Conservation (phyloP, 805 yeast genomes). For the Diddensiella santjacobensis region DNA sequence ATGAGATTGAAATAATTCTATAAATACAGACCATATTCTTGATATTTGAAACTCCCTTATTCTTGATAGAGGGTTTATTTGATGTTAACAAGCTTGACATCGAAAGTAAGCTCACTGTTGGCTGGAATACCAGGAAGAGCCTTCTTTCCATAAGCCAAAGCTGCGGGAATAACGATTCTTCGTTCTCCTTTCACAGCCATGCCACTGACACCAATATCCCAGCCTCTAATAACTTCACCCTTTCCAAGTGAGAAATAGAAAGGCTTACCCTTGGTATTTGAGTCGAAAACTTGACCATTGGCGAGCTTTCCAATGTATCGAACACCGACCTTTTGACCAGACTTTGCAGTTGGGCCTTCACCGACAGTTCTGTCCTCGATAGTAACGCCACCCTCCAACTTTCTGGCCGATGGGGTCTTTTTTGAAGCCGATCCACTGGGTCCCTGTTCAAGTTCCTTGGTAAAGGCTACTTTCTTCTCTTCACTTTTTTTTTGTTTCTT, state of each 20-base stretch:
- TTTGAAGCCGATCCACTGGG: constrained; percentile 52
- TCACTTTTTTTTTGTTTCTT: constrained; percentile 34
- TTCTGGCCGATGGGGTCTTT: constrained; percentile 51
- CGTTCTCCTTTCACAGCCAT: constrained; percentile 99
- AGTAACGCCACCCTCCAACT: constrained; percentile 87
- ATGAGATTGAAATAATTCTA: no score
- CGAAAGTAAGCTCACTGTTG: constrained; percentile 94
- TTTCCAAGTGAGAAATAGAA: constrained; percentile 85
- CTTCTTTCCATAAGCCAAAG: constrained; percentile 94
- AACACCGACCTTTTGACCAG: constrained; percentile 88
- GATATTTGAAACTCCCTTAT: no score
- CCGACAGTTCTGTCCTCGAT: constrained; percentile 91
- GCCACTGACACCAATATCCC: constrained; percentile 98
- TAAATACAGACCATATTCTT: no score
- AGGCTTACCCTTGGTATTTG: constrained; percentile 96
- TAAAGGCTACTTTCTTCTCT: constrained; percentile 82
- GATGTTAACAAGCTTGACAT: constrained; percentile 86
- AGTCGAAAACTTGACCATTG: constrained; percentile 95
- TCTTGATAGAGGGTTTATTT: no score
- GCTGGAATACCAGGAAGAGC: constrained; percentile 96
- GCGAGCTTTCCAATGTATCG: constrained; percentile 97
- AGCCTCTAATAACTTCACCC: constrained; percentile 98
- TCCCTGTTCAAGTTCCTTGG: constrained; percentile 89
- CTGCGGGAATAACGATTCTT: constrained; percentile 91
- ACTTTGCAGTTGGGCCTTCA: constrained; percentile 81